Percentiles rank a stretch among this genome's conserved stretches.
phyloP scores from a whole-genome alignment of 2,329 filamentous ascomycete species.

The Trichoderma sp. region DNA sequence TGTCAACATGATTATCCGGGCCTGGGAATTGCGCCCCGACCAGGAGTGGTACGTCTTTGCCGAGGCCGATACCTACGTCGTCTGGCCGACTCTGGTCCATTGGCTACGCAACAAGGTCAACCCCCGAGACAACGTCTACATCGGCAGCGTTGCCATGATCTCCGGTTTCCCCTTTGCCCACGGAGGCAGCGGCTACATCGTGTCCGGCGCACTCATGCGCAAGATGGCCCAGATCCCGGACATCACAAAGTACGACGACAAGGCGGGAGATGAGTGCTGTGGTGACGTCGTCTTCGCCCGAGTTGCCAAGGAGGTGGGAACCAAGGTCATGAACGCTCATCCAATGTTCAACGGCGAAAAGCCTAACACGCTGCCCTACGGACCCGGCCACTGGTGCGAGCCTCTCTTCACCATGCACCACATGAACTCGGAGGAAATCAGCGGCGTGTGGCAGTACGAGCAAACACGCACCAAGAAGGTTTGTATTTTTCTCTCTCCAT shows the following conservation, averaged over 20 bases:
- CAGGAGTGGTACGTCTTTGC: conserved; percentile 59
- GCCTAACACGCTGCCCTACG: conserved; percentile 48
- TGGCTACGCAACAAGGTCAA: conserved; percentile 47
- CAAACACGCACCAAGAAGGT: conserved; percentile 45
- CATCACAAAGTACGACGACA: conserved; percentile 46
- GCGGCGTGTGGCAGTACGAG: conserved; percentile 52
- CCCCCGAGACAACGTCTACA: conserved; percentile 44
- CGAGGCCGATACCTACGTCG: conserved; percentile 57
- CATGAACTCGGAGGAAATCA: conserved; percentile 51
- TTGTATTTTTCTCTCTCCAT: conserved; percentile 23
- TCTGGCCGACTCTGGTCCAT: conserved; percentile 52
- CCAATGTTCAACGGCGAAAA: conserved; percentile 58
- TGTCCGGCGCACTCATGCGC: conserved; percentile 52
- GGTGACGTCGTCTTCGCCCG: conserved; percentile 52
- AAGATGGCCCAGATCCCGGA: conserved; percentile 45
- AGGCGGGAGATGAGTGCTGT: conserved; percentile 45
- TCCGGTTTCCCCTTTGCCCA: conserved; percentile 50
- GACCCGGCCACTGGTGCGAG: conserved; percentile 52
- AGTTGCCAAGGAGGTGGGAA: conserved; percentile 44
- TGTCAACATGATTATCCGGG: conserved; percentile 55
- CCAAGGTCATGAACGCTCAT: conserved; percentile 43
- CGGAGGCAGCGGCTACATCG: conserved; percentile 55
- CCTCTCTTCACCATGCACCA: conserved; percentile 58
- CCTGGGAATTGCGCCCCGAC: conserved; percentile 52
- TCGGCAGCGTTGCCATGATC: conserved; percentile 51